A percentile compares a stretch with the other conserved stretches of the same genome.
Evolutionary conservation across 2,329 filamentous ascomycete species (phyloP).

Genomic region (Beauveria sp.): DNA sequence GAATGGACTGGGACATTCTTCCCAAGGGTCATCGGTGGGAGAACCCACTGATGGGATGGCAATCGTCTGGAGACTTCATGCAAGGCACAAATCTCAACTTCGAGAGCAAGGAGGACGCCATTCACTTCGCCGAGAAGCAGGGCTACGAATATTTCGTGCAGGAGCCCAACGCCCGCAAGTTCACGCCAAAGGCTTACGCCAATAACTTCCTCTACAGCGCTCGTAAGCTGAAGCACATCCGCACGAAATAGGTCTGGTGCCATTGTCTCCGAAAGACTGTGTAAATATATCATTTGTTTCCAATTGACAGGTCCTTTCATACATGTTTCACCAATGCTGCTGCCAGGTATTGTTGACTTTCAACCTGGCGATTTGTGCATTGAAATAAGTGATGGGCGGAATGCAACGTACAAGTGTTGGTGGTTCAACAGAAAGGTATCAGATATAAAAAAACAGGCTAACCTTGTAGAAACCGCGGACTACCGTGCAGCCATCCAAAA

Average conservation of each 20-base stretch:
- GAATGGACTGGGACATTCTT: slow-evolving; percentile 97
- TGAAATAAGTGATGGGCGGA: neutral
- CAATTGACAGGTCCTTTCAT: neutral
- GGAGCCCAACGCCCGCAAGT: slow-evolving; percentile 83
- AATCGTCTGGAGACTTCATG: slow-evolving; percentile 91
- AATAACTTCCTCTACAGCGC: slow-evolving; percentile 89
- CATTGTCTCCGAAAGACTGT: neutral
- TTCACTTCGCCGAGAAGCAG: slow-evolving; percentile 94
- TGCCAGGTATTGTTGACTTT: neutral
- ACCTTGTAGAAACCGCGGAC: neutral
- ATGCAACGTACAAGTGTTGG: neutral
- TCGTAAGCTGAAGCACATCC: slow-evolving; percentile 80
- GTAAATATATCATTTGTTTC: slow-evolving; percentile 7
- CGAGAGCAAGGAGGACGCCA: slow-evolving; percentile 88
- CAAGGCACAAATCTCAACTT: slow-evolving; percentile 89
- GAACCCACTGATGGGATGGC: slow-evolving; percentile 97
- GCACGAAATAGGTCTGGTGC: slow-evolving; percentile 57
- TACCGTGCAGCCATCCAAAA: slow-evolving; percentile 9
- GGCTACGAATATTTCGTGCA: slow-evolving; percentile 99
- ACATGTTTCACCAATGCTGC: neutral
- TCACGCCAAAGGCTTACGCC: slow-evolving; percentile 88
- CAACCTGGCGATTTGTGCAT: neutral
- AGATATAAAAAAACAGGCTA: neutral
- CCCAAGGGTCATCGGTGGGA: slow-evolving; percentile 94
- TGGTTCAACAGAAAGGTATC: neutral